Evolutionary conservation across 371 early-diverging fungal genomes (phyloP).

Genomic region (Blakeslea trispora): DNA sequence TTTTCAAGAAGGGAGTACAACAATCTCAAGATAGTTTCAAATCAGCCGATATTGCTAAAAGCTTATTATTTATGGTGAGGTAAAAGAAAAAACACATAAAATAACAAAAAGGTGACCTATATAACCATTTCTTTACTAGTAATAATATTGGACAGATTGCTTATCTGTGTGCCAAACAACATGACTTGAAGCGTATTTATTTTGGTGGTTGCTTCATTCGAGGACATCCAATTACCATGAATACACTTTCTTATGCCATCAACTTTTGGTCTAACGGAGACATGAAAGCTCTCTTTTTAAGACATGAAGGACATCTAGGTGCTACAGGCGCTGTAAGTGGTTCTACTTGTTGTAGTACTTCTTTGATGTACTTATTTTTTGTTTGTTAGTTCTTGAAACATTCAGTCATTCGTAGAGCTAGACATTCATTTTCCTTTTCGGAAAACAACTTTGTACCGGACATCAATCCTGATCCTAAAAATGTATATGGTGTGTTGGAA

Average conservation of each 20-base stretch:
- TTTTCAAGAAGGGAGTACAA: constrained; percentile 77
- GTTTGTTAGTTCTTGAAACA: constrained; percentile 55
- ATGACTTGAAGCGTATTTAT: constrained; percentile 86
- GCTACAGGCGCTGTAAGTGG: constrained; percentile 82
- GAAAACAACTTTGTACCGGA: constrained; percentile 44
- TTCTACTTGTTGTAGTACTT: not conserved
- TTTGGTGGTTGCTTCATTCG: constrained; percentile 97
- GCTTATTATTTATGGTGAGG: constrained; percentile 88
- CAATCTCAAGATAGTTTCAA: constrained; percentile 61
- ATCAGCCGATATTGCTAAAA: constrained; percentile 85
- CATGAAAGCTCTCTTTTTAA: constrained; percentile 91
- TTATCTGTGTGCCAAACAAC: constrained; percentile 90
- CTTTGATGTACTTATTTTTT: too few species aligned
- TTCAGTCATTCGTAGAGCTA: constrained; percentile 43
- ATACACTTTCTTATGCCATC: constrained; percentile 93
- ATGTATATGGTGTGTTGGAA: constrained; percentile 24
- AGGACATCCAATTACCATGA: constrained; percentile 94
- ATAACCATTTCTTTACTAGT: constrained; percentile 37
- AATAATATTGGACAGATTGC: constrained; percentile 98
- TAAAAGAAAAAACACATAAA: constrained; percentile 22
- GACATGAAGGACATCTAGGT: constrained; percentile 97
- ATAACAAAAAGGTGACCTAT: not conserved
- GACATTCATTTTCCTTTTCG: constrained; percentile 65
- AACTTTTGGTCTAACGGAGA: constrained; percentile 95
- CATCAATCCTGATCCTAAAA: constrained; percentile 21